These are phyloP conservation scores for Kwoniella sp. DNA, from an alignment of 768 basidiomycete genomes.

Conservation along the genomic window DNA sequence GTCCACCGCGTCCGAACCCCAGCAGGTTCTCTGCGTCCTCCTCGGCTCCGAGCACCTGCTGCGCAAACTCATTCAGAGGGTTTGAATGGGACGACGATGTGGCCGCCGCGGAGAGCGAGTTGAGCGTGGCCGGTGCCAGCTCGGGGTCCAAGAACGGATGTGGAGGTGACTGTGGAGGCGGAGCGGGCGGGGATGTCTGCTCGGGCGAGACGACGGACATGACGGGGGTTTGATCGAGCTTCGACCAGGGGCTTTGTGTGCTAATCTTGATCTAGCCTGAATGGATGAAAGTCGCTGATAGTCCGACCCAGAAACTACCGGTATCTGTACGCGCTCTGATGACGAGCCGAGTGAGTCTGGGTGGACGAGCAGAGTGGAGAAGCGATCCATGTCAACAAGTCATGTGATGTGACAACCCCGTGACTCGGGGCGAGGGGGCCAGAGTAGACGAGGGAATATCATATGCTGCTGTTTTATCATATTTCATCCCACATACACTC, in stretches of 20 bases:
- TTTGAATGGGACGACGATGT: slow-evolving; percentile 4
- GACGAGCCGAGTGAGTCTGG: background rate
- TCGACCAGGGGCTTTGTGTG: too few species aligned
- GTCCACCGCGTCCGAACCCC: slow-evolving; percentile 10
- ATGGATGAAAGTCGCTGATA: too few species aligned
- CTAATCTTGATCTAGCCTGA: too few species aligned
- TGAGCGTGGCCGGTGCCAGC: slow-evolving; percentile 12
- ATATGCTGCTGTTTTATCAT: background rate
- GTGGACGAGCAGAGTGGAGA: slow-evolving; percentile 18
- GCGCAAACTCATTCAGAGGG: slow-evolving; percentile 30
- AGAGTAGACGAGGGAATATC: background rate
- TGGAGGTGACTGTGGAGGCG: background rate
- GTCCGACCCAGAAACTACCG: too few species aligned
- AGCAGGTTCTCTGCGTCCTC: slow-evolving; percentile 18
- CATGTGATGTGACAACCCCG: slow-evolving; percentile 3
- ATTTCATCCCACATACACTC: slow-evolving; percentile 3
- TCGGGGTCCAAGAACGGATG: slow-evolving; percentile 21
- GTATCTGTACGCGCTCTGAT: too few species aligned
- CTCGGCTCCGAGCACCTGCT: slow-evolving; percentile 24
- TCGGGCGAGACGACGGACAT: slow-evolving; percentile 8
- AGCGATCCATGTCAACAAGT: slow-evolving; percentile 5
- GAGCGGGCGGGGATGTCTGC: background rate
- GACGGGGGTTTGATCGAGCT: background rate
- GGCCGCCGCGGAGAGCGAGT: slow-evolving; percentile 8
- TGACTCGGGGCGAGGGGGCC: background rate